These are phyloP conservation scores for Termitomyces sp. DNA, from an alignment of 768 basidiomycete species.

Conservation along the genomic window DNA sequence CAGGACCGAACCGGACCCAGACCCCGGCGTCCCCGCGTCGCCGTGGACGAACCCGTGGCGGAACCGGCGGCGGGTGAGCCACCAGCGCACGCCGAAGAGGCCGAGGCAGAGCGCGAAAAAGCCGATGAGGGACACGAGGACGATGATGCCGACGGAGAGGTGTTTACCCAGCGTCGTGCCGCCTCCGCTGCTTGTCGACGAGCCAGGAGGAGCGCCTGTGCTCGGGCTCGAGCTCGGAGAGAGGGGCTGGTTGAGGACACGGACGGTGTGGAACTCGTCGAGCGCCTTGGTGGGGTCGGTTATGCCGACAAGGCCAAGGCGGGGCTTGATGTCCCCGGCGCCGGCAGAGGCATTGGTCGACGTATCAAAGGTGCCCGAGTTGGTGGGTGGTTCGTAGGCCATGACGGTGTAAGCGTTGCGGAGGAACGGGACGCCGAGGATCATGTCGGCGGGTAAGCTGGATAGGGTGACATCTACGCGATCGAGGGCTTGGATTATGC, in stretches of 20 bases:
- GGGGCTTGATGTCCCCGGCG: conserved; percentile 26
- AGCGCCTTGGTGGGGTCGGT: conserved; percentile 60
- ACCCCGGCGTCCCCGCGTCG: too few species aligned
- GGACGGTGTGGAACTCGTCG: conserved; percentile 63
- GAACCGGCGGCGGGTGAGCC: conserved; percentile 34
- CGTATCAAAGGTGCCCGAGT: background rate
- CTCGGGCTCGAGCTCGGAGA: background rate
- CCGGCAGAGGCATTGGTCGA: background rate
- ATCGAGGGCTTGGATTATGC: conserved; percentile 60
- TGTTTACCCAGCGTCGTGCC: conserved; percentile 21
- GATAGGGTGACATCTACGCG: conserved; percentile 30
- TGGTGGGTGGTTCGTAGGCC: background rate
- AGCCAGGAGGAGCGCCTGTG: too few species aligned
- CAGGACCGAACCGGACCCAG: background rate
- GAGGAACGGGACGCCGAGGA: conserved; percentile 76
- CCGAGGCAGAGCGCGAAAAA: conserved; percentile 52
- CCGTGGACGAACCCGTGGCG: background rate
- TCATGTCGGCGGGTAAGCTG: conserved; percentile 49
- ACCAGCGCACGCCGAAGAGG: conserved; percentile 53
- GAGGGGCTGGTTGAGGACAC: conserved; percentile 62
- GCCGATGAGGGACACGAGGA: conserved; percentile 52
- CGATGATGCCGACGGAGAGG: conserved; percentile 54
- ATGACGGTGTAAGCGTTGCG: conserved; percentile 67
- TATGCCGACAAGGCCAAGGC: conserved; percentile 56
- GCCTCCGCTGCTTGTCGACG: conserved; percentile 4